These are phyloP conservation scores for Salix dunnii DNA, from an alignment of 345 rosid genomes.

Conservation along the genomic window DNA sequence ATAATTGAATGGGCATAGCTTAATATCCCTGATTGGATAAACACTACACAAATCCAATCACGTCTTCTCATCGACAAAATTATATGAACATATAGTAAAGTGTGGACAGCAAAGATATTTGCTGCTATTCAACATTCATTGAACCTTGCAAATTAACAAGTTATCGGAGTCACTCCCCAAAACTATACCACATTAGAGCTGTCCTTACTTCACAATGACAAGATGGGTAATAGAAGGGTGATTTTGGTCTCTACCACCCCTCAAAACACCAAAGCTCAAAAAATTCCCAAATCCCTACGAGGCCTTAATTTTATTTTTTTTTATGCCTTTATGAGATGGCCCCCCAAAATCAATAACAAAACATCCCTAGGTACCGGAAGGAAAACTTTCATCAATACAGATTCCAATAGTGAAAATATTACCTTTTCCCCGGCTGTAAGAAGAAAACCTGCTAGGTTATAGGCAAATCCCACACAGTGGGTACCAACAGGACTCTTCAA, in stretches of 20 bases:
- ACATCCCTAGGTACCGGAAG: too few relatives aligned
- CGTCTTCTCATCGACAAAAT: neutral
- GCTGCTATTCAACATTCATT: neutral
- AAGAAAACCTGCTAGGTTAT: slow-evolving; percentile 80
- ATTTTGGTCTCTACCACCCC: too few relatives aligned
- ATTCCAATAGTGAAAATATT: neutral
- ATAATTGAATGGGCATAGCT: neutral
- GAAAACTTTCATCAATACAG: neutral
- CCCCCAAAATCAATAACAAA: too few relatives aligned
- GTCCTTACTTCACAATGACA: slow-evolving; percentile 1
- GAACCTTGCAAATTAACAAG: neutral
- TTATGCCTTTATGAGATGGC: too few relatives aligned
- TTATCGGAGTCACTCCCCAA: neutral
- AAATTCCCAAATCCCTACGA: too few relatives aligned
- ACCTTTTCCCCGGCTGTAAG: slow-evolving; percentile 95
- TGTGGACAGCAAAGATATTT: neutral
- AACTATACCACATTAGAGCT: neutral
- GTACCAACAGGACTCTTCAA: slow-evolving; percentile 80
- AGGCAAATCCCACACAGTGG: slow-evolving; percentile 69
- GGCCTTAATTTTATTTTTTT: too few relatives aligned
- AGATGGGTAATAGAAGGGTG: neutral
- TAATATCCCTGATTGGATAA: neutral
- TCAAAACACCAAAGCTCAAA: too few relatives aligned
- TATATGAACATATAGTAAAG: neutral
- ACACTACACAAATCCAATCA: neutral